Evolutionary conservation across 2,329 filamentous ascomycete genomes (phyloP).

Genomic region (Byssoonygena ceratinophila): DNA sequence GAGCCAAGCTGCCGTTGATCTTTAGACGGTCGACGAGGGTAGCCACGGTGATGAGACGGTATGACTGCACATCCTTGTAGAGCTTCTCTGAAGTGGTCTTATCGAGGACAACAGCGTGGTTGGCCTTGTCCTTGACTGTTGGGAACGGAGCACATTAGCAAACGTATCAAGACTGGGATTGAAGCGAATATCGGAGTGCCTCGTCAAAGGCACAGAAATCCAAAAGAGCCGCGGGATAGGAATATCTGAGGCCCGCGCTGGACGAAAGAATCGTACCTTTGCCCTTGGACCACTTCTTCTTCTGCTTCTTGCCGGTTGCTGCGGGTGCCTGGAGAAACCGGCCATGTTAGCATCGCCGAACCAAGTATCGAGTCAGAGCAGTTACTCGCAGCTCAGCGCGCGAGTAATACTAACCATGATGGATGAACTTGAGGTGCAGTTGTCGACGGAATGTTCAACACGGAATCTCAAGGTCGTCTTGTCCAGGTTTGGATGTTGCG

Average conservation of each 20-base stretch:
- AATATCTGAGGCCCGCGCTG: background rate
- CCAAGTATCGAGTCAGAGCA: background rate
- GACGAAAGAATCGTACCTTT: constrained; percentile 37
- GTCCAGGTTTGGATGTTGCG: constrained; percentile 18
- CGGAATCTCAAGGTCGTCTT: constrained; percentile 11
- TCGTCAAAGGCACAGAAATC: background rate
- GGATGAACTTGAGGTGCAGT: constrained; percentile 27
- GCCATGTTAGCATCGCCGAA: background rate
- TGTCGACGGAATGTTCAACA: constrained; percentile 26
- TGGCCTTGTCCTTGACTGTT: constrained; percentile 99
- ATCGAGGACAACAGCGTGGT: constrained; percentile 97
- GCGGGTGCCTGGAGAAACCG: constrained; percentile 32
- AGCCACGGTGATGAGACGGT: constrained; percentile 97
- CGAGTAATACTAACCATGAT: constrained; percentile 29
- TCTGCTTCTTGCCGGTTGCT: constrained; percentile 44
- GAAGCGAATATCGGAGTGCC: background rate
- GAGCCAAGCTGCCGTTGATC: constrained; percentile 97
- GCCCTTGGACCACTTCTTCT: constrained; percentile 50
- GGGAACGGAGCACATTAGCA: constrained; percentile 20
- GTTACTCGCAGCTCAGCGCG: background rate
- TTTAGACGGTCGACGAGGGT: constrained; percentile 98
- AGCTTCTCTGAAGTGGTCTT: constrained; percentile 96
- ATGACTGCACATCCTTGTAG: constrained; percentile 99
- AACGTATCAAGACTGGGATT: constrained; percentile 11
- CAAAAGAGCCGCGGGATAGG: background rate